Conservation (phyloP, 257 asterid genomes). For the Gentiana straminea region DNA sequence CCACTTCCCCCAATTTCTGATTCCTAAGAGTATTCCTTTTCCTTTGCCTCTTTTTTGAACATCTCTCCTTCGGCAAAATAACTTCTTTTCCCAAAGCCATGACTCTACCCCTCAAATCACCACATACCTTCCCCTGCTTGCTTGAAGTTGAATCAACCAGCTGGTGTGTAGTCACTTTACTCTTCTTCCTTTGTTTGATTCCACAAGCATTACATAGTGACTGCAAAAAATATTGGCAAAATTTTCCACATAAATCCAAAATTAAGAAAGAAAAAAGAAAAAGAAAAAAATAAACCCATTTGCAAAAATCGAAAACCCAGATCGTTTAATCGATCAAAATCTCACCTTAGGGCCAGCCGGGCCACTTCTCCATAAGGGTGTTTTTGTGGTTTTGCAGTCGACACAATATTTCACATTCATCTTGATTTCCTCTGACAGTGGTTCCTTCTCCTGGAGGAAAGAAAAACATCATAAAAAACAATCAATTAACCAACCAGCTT, state of each 20-base stretch:
- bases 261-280: not conserved
- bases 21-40: constrained; percentile 16
- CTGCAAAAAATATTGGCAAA: constrained; percentile 13
- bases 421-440: constrained; percentile 11
- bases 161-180: not conserved
- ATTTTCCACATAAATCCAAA: not conserved
- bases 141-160: not conserved
- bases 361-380: constrained; percentile 78
- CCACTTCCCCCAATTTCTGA: constrained; percentile 45
- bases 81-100: constrained; percentile 34
- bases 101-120: constrained; percentile 26
- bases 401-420: constrained; percentile 29
- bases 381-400: constrained; percentile 54
- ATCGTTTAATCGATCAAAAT: not conserved
- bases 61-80: constrained; percentile 20
- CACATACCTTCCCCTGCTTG: constrained; percentile 9
- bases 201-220: constrained; percentile 81
- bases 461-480: not conserved
- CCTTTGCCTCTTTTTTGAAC: constrained; percentile 15
- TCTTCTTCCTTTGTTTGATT: constrained; percentile 49
- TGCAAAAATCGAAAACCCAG: not conserved
- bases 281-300: not conserved
- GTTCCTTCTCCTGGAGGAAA: constrained; percentile 23
- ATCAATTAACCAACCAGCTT: not conserved
- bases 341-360: constrained; percentile 68